phyloP scores from a whole-genome alignment of 805 yeast genomes.

The Yueomyces sp. region DNA sequence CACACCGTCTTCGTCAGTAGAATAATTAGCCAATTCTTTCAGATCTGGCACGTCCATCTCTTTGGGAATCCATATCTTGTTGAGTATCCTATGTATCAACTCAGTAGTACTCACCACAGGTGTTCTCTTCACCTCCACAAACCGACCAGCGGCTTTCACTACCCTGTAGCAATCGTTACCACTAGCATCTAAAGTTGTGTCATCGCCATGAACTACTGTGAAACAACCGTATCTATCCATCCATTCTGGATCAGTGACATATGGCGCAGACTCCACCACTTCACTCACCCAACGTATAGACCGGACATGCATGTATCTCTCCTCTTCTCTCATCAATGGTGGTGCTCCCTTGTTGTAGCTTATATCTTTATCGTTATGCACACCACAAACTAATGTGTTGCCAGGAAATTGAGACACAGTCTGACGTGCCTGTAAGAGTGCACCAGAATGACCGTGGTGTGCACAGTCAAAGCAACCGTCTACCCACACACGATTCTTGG shows the following conservation, averaged over 20 bases:
- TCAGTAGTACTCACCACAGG: conserved; percentile 93
- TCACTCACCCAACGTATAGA: conserved; percentile 83
- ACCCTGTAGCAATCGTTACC: conserved; percentile 86
- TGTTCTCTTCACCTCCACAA: conserved; percentile 85
- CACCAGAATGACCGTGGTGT: conserved; percentile 97
- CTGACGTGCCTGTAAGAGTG: conserved; percentile 83
- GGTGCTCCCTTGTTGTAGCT: conserved; percentile 82
- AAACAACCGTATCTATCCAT: conserved; percentile 64
- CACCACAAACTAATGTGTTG: conserved; percentile 38
- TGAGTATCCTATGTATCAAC: conserved; percentile 75
- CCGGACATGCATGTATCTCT: conserved; percentile 71
- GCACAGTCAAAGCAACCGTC: conserved; percentile 98
- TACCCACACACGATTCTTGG: conserved; percentile 63
- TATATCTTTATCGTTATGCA: conserved; percentile 86
- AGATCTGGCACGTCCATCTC: conserved; percentile 4
- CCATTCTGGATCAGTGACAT: conserved; percentile 69
- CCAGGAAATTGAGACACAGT: conserved; percentile 30
- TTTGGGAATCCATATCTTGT: conserved; percentile 4
- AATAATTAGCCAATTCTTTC: conserved; percentile 32
- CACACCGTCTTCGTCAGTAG: conserved; percentile 50
- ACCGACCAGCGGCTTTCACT: conserved; percentile 75
- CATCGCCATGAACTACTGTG: conserved; percentile 98
- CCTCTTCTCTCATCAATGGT: conserved; percentile 76
- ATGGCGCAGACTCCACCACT: conserved; percentile 72
- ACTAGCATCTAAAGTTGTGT: conserved; percentile 89